A percentile compares a stretch with the other conserved stretches of the same genome.
Conservation (phyloP, 139 green algal species). For the Trebouxia sp. region DNA sequence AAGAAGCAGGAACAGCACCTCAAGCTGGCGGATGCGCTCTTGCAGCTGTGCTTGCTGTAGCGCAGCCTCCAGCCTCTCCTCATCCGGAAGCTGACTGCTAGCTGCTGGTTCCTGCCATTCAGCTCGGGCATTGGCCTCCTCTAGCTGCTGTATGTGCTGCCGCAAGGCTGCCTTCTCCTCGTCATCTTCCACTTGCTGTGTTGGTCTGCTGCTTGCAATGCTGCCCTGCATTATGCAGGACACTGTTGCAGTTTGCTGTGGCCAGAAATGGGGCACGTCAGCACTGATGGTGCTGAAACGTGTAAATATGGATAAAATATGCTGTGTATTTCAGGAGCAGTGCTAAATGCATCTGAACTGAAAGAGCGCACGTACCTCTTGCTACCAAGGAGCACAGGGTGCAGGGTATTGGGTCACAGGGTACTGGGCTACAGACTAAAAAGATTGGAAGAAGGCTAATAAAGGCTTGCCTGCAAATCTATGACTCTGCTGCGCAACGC, state of each 20-base stretch:
- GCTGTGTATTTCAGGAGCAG: too few species aligned
- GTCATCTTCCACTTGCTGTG: background rate
- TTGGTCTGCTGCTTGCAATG: background rate
- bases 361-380: too few species aligned
- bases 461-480: background rate
- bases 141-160: conserved; percentile 15
- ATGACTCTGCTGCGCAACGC: conserved; percentile 1
- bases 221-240: background rate
- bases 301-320: too few species aligned
- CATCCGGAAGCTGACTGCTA: background rate
- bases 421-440: background rate
- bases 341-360: too few species aligned
- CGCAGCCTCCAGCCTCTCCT: background rate
- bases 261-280: background rate
- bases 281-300: too few species aligned
- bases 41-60: conserved; percentile 1
- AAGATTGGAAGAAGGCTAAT: background rate
- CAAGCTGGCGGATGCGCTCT: conserved; percentile 26
- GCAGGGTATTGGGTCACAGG: too few species aligned
- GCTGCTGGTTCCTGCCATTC: background rate
- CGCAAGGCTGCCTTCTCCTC: conserved; percentile 24
- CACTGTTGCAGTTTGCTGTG: background rate
- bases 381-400: too few species aligned
- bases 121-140: background rate
- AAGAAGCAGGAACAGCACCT: background rate